A percentile compares a stretch with the other conserved stretches of the same genome.
These are phyloP conservation scores for Hirsutella rhossiliensis DNA, from an alignment of 2,329 filamentous ascomycete genomes.

Conservation along the genomic window DNA sequence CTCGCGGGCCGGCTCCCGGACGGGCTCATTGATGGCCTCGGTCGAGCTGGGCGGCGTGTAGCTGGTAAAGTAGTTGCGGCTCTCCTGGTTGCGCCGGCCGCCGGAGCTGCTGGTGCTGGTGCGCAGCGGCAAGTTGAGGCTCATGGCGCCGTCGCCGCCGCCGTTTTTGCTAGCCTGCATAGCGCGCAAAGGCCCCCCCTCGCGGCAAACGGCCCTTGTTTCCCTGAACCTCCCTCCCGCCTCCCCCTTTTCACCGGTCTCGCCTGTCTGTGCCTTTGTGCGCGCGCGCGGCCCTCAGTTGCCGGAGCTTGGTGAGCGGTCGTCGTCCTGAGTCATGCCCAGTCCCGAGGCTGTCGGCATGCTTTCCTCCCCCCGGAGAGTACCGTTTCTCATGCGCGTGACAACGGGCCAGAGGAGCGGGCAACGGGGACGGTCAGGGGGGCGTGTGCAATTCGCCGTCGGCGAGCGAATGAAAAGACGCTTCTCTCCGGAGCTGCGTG, in stretches of 20 bases:
- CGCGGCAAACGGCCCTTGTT: not conserved
- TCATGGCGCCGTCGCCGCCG: conserved; percentile 23
- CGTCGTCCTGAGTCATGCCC: too few species aligned
- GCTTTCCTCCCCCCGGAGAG: too few species aligned
- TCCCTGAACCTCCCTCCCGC: not conserved
- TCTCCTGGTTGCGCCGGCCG: conserved; percentile 37
- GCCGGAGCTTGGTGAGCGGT: too few species aligned
- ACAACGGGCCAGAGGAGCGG: too few species aligned
- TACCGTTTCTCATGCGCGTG: too few species aligned
- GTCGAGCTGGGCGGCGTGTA: conserved; percentile 44
- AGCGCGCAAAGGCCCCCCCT: not conserved
- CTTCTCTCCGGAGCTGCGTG: too few species aligned
- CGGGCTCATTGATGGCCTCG: conserved; percentile 50
- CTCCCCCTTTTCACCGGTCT: not conserved
- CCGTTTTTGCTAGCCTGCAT: conserved; percentile 3
- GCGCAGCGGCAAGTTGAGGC: conserved; percentile 38
- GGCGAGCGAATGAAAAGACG: too few species aligned
- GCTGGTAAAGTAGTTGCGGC: conserved; percentile 38
- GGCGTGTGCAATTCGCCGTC: too few species aligned
- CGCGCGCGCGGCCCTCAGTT: too few species aligned
- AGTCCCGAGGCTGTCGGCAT: too few species aligned
- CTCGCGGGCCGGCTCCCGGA: conserved; percentile 42
- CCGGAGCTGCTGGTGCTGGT: conserved; percentile 14
- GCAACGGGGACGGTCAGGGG: too few species aligned
- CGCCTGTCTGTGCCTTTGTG: too few species aligned